Conservation (phyloP, 148 eudicot genomes). For the Chenopodium quinoa region DNA sequence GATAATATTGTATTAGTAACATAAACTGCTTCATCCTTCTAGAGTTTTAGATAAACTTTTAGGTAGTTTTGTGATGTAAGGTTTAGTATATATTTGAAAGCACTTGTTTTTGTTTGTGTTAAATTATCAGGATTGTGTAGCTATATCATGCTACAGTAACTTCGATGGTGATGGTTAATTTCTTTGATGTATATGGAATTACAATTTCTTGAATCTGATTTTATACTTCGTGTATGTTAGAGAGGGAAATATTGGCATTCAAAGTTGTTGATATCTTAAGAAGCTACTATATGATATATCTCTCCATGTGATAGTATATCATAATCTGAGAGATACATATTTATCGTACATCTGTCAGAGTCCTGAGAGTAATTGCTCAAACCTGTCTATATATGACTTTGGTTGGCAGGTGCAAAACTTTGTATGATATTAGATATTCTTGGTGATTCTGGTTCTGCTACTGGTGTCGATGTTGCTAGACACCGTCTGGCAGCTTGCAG, state of each 20-base stretch:
- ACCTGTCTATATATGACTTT: neutral
- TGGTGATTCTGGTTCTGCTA: conserved; percentile 84
- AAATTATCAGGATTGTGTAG: neutral
- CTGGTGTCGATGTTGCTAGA: conserved; percentile 89
- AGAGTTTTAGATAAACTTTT: neutral
- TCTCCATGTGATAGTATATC: neutral
- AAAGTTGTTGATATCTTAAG: neutral
- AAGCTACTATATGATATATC: neutral
- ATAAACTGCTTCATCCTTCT: neutral
- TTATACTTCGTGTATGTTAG: neutral
- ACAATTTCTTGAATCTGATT: neutral
- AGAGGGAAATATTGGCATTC: neutral
- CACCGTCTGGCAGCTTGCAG: conserved; percentile 96
- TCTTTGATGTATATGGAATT: neutral
- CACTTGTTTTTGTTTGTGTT: neutral
- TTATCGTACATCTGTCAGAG: neutral
- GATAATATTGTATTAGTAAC: neutral
- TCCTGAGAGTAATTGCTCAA: neutral
- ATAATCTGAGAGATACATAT: neutral
- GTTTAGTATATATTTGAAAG: neutral
- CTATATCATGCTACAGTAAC: neutral
- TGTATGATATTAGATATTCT: conserved; percentile 89
- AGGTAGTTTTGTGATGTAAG: neutral
- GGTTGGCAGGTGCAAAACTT: conserved; percentile 84
- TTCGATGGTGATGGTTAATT: neutral